A percentile compares a stretch with the other conserved stretches of the same genome.
These are phyloP conservation scores for Cunninghamia lanceolata DNA, from an alignment of 75 land plant species.

Conservation along the genomic window DNA sequence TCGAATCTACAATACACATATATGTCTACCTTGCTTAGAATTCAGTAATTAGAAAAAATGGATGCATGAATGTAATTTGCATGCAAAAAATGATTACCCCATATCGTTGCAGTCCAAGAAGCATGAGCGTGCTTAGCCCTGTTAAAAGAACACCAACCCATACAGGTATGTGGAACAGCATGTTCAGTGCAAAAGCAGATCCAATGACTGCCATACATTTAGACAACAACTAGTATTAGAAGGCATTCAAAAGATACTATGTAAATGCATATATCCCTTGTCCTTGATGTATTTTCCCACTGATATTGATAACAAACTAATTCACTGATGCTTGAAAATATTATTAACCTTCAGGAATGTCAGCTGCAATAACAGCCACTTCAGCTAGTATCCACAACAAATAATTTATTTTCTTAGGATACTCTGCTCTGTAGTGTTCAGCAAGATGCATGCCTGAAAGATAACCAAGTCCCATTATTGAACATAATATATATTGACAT, in stretches of 20 bases:
- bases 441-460: slow-evolving; percentile 66
- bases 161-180: slow-evolving; percentile 69
- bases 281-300: no score
- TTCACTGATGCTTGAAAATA: background rate
- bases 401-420: slow-evolving; percentile 55
- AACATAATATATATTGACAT: background rate
- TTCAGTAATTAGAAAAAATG: background rate
- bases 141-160: slow-evolving; percentile 89
- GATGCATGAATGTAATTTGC: background rate
- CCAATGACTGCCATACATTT: slow-evolving; percentile 63
- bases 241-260: no score
- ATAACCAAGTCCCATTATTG: background rate
- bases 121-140: slow-evolving; percentile 69
- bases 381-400: slow-evolving; percentile 80
- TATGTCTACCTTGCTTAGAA: no score
- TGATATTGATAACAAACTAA: background rate
- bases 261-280: no score
- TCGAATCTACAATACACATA: slow-evolving; percentile 23
- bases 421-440: slow-evolving; percentile 74
- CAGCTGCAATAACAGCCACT: slow-evolving; percentile 72
- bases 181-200: slow-evolving; percentile 87
- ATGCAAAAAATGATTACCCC: slow-evolving; percentile 37
- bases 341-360: slow-evolving; percentile 76
- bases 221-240: background rate
- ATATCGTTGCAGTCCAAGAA: slow-evolving; percentile 74